A percentile compares a stretch with the other conserved stretches of the same genome.
Evolutionary conservation across 352 stramenopile genomes (phyloP).

Genomic region (Phytophthora quininea): DNA sequence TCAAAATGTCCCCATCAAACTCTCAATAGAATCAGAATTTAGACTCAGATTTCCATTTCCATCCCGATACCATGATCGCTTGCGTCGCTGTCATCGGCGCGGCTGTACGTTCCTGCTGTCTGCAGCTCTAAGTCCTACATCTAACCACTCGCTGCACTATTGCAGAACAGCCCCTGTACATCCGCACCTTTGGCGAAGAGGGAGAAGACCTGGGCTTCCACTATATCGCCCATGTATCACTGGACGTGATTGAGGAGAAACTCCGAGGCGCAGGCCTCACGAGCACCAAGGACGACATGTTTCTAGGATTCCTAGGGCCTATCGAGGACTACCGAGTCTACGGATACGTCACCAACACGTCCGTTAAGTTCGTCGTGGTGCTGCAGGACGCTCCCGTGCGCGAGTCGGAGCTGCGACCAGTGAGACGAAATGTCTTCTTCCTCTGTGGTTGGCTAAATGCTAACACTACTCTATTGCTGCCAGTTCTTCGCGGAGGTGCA

Average conservation of each 20-base stretch:
- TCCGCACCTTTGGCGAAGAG: constrained; percentile 84
- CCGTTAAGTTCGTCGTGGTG: constrained; percentile 83
- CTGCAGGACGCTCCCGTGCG: constrained; percentile 76
- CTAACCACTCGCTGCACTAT: not conserved
- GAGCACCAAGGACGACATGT: constrained; percentile 84
- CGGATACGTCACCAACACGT: constrained; percentile 88
- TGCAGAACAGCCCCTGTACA: constrained; percentile 84
- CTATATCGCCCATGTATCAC: constrained; percentile 85
- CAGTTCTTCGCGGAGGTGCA: constrained; percentile 87
- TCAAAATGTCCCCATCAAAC: constrained; percentile 14
- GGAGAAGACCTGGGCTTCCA: constrained; percentile 85
- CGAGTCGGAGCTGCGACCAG: constrained; percentile 78
- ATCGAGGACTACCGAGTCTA: constrained; percentile 90
- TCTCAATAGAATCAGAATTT: not conserved
- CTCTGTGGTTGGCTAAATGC: not conserved
- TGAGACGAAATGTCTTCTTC: constrained; percentile 24
- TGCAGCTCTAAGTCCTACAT: not conserved
- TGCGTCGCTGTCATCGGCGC: constrained; percentile 84
- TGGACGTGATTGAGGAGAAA: constrained; percentile 88
- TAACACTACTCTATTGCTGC: constrained; percentile 11
- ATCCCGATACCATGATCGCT: constrained; percentile 61
- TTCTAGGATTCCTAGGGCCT: constrained; percentile 81
- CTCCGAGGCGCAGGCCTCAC: constrained; percentile 52
- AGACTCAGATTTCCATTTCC: constrained; percentile 4
- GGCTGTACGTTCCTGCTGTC: constrained; percentile 48